Evolutionary conservation across 345 rosid genomes (phyloP).

Genomic region (Eucalyptus guilfoylei): DNA sequence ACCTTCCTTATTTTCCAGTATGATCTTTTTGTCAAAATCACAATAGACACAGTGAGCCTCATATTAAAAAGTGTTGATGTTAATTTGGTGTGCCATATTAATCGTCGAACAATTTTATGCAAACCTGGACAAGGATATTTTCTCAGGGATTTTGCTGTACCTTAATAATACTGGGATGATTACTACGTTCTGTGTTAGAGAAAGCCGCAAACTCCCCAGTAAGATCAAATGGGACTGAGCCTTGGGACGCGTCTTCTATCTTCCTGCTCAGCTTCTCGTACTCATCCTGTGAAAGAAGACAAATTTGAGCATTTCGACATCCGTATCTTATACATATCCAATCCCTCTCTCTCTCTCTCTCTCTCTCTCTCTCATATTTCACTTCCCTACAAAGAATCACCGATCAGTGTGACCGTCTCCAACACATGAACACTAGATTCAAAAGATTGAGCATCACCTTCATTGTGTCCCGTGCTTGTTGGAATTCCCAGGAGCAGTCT

Average conservation of each 20-base stretch:
- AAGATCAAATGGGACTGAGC: not conserved
- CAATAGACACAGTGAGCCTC: not conserved
- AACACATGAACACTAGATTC: not conserved
- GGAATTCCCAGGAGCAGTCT: conserved; percentile 19
- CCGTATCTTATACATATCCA: not conserved
- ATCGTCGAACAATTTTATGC: not conserved
- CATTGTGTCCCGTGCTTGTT: conserved; percentile 20
- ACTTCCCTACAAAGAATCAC: not conserved
- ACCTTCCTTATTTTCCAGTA: conserved; percentile 35
- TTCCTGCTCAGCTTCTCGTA: conserved; percentile 30
- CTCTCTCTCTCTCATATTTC: not conserved
- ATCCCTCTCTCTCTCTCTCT: not conserved
- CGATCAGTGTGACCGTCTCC: not conserved
- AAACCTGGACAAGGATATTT: not conserved
- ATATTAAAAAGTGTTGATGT: not conserved
- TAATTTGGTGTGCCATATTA: not conserved
- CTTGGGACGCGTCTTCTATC: conserved; percentile 19
- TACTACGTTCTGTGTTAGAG: conserved; percentile 8
- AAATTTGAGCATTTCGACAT: not conserved
- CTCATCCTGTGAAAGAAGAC: conserved; percentile 15
- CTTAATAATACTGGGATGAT: conserved; percentile 54
- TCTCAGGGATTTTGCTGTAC: not conserved
- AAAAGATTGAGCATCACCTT: conserved; percentile 21
- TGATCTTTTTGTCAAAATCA: conserved; percentile 11
- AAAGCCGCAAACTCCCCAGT: conserved; percentile 29